A percentile compares a stretch with the other conserved stretches of the same genome.
Conservation (phyloP, 352 stramenopile genomes). For the Phytophthora rubi region DNA sequence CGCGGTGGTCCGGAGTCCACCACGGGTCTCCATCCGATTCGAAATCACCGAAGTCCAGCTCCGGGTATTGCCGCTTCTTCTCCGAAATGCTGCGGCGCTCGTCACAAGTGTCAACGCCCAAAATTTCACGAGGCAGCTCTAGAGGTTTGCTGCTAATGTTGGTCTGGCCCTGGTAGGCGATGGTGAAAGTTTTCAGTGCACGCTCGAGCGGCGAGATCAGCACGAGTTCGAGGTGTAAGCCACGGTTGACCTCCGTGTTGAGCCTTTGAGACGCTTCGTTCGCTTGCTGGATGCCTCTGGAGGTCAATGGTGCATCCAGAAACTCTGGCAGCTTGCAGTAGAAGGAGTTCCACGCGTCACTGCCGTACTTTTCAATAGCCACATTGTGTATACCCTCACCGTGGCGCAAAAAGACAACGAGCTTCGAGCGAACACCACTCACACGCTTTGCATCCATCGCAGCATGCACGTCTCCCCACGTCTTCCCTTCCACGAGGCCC, state of each 20-base stretch:
- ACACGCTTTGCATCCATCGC: constrained; percentile 3
- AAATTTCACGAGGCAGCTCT: constrained; percentile 30
- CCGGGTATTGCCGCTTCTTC: constrained; percentile 28
- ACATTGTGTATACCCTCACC: constrained; percentile 40
- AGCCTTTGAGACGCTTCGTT: constrained; percentile 16
- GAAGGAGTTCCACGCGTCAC: constrained; percentile 33
- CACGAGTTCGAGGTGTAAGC: constrained; percentile 28
- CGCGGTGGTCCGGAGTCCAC: constrained; percentile 35
- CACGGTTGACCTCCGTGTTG: constrained; percentile 22
- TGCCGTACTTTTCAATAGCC: constrained; percentile 37
- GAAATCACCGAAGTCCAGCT: constrained; percentile 31
- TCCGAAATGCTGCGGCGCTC: constrained; percentile 29
- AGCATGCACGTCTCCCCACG: constrained; percentile 33
- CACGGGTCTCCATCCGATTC: constrained; percentile 30
- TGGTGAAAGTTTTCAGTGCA: constrained; percentile 27
- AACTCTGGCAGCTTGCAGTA: constrained; percentile 37
- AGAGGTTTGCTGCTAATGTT: constrained; percentile 21
- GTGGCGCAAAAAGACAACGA: constrained; percentile 38
- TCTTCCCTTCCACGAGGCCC: constrained; percentile 35
- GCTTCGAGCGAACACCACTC: constrained; percentile 21
- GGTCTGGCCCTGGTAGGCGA: constrained; percentile 32
- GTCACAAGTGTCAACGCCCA: constrained; percentile 35
- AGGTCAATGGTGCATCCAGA: constrained; percentile 33
- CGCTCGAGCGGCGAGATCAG: constrained; percentile 36
- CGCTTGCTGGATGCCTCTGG: constrained; percentile 29